Evolutionary conservation across 2,329 filamentous ascomycete species (phyloP).

Genomic region (Fusarium devonianum): DNA sequence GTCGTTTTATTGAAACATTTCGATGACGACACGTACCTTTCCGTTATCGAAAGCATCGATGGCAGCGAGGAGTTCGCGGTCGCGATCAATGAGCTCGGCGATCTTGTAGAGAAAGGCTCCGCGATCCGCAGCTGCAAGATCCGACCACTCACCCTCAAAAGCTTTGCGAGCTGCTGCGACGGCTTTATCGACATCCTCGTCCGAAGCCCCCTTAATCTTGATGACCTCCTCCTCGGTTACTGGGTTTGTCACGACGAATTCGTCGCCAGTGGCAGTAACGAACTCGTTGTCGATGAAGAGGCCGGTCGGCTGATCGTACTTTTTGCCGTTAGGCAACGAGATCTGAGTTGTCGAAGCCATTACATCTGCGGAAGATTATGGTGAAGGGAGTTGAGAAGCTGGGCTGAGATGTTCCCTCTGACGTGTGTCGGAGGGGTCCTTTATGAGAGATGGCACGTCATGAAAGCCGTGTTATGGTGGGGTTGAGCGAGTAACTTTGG

Average conservation of each 20-base stretch:
- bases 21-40: background rate
- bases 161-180: constrained; percentile 14
- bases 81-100: constrained; percentile 15
- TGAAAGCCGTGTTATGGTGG: too few relatives aligned
- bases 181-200: constrained; percentile 11
- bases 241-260: constrained; percentile 16
- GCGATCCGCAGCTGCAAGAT: constrained; percentile 14
- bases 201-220: constrained; percentile 13
- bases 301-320: constrained; percentile 47
- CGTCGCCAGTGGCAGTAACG: constrained; percentile 11
- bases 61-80: constrained; percentile 16
- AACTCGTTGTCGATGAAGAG: constrained; percentile 37
- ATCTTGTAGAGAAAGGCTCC: constrained; percentile 16
- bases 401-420: too few relatives aligned
- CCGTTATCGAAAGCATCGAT: constrained; percentile 15
- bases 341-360: constrained; percentile 14
- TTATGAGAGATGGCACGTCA: too few relatives aligned
- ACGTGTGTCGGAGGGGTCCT: too few relatives aligned
- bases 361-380: too few relatives aligned
- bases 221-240: constrained; percentile 14
- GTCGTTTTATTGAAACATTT: background rate
- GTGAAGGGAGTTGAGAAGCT: too few relatives aligned
- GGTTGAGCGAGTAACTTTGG: too few relatives aligned
- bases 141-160: constrained; percentile 16
- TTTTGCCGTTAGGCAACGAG: constrained; percentile 31